Percentiles rank a stretch among this genome's conserved stretches.
Conservation (phyloP, 2,329 filamentous ascomycete genomes). For the Graphiopsis chlorocephala region DNA sequence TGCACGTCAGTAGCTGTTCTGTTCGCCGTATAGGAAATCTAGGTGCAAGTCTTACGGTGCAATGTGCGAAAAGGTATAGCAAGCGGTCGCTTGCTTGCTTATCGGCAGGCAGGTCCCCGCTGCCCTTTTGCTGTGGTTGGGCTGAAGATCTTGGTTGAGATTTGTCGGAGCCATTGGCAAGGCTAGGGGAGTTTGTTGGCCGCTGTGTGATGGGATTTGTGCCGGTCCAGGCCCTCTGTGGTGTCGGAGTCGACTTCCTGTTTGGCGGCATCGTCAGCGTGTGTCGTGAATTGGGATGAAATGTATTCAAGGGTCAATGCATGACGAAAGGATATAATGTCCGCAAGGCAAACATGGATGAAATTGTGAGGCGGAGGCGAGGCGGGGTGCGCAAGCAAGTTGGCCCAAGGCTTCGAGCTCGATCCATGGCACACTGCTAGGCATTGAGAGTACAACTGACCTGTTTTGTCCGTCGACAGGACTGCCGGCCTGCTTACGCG, state of each 20-base stretch:
- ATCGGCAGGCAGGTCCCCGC: slow-evolving; percentile 52
- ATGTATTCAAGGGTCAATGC: background rate
- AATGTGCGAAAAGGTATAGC: slow-evolving; percentile 57
- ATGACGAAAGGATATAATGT: slow-evolving; percentile 3
- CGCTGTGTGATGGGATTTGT: slow-evolving; percentile 62
- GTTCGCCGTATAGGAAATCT: background rate
- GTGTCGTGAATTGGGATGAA: background rate
- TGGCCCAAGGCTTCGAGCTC: background rate
- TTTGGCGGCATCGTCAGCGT: slow-evolving; percentile 21
- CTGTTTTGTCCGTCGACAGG: slow-evolving; percentile 54
- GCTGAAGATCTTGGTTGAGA: slow-evolving; percentile 24
- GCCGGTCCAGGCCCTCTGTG: slow-evolving; percentile 60
- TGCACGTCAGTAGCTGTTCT: slow-evolving; percentile 16
- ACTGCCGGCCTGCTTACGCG: slow-evolving; percentile 56
- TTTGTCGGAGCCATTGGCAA: slow-evolving; percentile 54
- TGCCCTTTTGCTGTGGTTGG: slow-evolving; percentile 25
- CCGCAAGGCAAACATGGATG: slow-evolving; percentile 13
- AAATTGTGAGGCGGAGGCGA: background rate
- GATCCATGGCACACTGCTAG: background rate
- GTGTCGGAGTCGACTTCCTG: slow-evolving; percentile 48
- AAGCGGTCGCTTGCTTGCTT: slow-evolving; percentile 60
- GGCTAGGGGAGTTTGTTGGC: slow-evolving; percentile 39
- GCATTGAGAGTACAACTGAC: slow-evolving; percentile 42
- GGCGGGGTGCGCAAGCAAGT: background rate
- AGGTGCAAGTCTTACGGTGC: slow-evolving; percentile 45